Evolutionary conservation across 2,329 filamentous ascomycete species (phyloP), one percentile per base, ranked within the genome.

Genomic region (Bisporella sp.): DNA sequence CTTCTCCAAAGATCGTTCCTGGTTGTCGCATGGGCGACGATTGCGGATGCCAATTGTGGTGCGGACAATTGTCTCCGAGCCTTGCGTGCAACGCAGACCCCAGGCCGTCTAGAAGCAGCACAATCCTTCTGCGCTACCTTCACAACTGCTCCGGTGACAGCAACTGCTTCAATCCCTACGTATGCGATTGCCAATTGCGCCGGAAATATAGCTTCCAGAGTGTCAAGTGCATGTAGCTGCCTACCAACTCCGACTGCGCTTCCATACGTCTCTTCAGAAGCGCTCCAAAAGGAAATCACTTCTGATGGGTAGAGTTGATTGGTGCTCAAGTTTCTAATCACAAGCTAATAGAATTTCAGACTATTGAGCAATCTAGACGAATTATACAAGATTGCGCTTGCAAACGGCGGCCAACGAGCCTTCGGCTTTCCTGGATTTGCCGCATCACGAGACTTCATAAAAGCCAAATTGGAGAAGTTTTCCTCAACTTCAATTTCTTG

Each of bases 31-130:
- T 31, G 54, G 12, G 54, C 53, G 28, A 45, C 51, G 21, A 21
- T 53, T 41, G 58, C 49, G 30, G 45, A 50, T 5, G 53, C 45
- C 13, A 46, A 53, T n/a, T 68, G 67, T 59, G 54, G 57, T 49
- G 65, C 66, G 44, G 68, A 70, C 58, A 66, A 69, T 55, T 70
- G 68, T 58, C 63, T 69, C 29, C 64, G 66, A 28, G 66, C 68
- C n/a, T 51, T 69, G 53, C 58, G 64, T 37, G 64, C 68, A 39
- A 67, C 60, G 9, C 62, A 64, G 47, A 62, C 57, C 28, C 62
- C 64, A 8, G 66, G 48, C 7, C 47, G 40, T 44, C 47, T 37
- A 8, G 12, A 46, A 29, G 32, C 45, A 7, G 45, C 45, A 8
- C 45, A 46, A 21, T 46, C 45, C 12, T 46, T 46, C 31, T 46